Conservation (phyloP, 2,329 filamentous ascomycete genomes). For the Neonectria ditissima region DNA sequence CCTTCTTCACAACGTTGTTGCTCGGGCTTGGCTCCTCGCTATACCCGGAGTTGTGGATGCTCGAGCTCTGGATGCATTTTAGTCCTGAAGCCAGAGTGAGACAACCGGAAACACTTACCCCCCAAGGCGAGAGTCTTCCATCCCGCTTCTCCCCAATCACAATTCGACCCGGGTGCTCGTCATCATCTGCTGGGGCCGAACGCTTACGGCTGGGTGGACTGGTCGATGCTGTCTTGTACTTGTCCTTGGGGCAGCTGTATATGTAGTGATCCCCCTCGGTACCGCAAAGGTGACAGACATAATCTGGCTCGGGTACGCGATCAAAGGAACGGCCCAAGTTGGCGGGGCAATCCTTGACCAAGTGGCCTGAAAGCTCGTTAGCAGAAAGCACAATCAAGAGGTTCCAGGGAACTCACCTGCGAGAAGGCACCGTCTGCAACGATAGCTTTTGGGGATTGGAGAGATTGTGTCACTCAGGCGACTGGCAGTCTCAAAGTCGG, state of each 20-base stretch:
- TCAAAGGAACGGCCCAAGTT: conserved; percentile 12
- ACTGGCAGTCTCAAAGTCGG: neutral
- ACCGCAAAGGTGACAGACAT: conserved; percentile 36
- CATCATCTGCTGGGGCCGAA: neutral
- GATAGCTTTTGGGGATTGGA: conserved; percentile 8
- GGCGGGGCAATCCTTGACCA: conserved; percentile 31
- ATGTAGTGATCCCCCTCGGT: conserved; percentile 28
- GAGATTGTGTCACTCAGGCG: conserved; percentile 6
- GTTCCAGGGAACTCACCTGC: conserved; percentile 16
- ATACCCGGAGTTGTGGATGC: neutral
- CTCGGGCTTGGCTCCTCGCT: neutral
- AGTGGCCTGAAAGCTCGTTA: conserved; percentile 31
- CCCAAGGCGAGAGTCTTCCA: conserved; percentile 45
- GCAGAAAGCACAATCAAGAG: neutral
- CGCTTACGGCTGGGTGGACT: conserved; percentile 6
- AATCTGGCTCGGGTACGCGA: conserved; percentile 15
- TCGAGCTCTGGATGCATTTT: conserved; percentile 4
- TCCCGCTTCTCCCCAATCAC: conserved; percentile 4
- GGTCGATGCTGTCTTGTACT: neutral
- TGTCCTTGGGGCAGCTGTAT: conserved; percentile 25
- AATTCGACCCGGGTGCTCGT: neutral
- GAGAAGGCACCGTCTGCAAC: conserved; percentile 24
- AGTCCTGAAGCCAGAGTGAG: neutral
- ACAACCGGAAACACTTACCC: conserved; percentile 10
- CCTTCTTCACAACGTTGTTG: neutral